A percentile compares a stretch with the other conserved stretches of the same genome.
phyloP scores from a whole-genome alignment of 2,329 filamentous ascomycete genomes.

The Hypoxylon sp. region DNA sequence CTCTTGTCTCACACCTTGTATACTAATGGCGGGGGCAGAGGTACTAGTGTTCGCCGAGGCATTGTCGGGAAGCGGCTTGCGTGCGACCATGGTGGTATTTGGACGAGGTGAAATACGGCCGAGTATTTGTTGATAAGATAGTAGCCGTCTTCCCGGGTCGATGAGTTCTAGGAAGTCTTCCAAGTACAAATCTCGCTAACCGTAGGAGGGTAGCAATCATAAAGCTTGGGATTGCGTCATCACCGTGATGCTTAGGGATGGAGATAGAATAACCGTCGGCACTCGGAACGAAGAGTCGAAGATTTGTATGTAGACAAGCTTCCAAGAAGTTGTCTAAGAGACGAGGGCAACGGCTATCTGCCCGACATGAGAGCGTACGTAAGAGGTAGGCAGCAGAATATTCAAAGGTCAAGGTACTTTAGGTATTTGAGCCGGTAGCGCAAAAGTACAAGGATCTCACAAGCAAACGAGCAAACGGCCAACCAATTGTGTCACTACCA shows the following conservation, averaged over 20 bases:
- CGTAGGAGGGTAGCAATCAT: conserved; percentile 22
- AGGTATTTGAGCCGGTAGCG: conserved; percentile 12
- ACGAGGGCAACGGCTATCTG: background rate
- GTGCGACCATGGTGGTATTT: conserved; percentile 57
- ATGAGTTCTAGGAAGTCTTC: background rate
- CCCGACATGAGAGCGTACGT: background rate
- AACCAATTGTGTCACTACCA: conserved; percentile 18
- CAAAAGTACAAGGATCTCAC: background rate
- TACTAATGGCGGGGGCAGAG: conserved; percentile 43
- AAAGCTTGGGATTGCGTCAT: conserved; percentile 39
- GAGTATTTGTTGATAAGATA: conserved; percentile 11
- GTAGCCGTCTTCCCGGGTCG: conserved; percentile 1
- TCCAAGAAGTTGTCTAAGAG: background rate
- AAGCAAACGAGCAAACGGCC: conserved; percentile 11
- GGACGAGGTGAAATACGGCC: conserved; percentile 33
- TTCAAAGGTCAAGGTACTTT: background rate
- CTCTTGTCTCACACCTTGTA: conserved; percentile 51
- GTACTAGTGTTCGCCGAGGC: conserved; percentile 46
- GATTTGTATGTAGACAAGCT: background rate
- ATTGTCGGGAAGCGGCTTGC: conserved; percentile 56
- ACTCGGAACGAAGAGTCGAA: conserved; percentile 2
- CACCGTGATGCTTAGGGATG: conserved; percentile 18
- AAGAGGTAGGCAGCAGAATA: conserved; percentile 18
- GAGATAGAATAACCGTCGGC: background rate
- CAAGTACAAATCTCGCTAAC: conserved; percentile 25